Conservation (phyloP, 768 basidiomycete species). For the Psilocybe tampanensis region DNA sequence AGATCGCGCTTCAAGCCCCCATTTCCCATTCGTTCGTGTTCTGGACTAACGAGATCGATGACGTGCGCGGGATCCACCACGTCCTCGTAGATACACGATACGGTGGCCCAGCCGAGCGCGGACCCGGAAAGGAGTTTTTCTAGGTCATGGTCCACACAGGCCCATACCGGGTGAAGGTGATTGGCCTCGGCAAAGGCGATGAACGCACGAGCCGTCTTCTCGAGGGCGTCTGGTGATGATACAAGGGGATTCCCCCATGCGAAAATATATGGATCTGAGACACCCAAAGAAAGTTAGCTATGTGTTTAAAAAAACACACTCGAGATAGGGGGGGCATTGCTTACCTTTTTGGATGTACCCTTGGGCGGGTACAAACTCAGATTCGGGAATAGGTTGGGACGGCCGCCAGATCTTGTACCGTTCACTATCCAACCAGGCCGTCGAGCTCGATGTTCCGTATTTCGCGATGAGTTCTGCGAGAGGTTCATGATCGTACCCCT, state of each 20-base stretch:
- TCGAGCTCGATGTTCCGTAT: conserved; percentile 70
- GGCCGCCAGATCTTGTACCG: conserved; percentile 52
- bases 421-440: conserved; percentile 70
- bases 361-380: conserved; percentile 50
- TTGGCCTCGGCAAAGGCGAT: conserved; percentile 44
- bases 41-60: conserved; percentile 38
- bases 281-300: not conserved
- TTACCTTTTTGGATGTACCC: conserved; percentile 52
- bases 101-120: conserved; percentile 57
- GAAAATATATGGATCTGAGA: conserved; percentile 50
- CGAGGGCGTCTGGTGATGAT: conserved; percentile 37
- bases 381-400: conserved; percentile 33
- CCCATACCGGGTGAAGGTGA: conserved; percentile 58
- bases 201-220: conserved; percentile 42
- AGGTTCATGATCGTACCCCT: conserved; percentile 3
- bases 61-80: conserved; percentile 52
- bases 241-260: conserved; percentile 69
- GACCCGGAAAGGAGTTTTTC: conserved; percentile 48
- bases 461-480: conserved; percentile 59
- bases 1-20: conserved; percentile 66
- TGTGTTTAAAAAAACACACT: not conserved
- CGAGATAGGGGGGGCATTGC: not conserved
- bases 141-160: conserved; percentile 54
- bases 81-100: conserved; percentile 68
- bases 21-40: conserved; percentile 31